These are phyloP conservation scores for Linnemannia hyalina DNA, from an alignment of 192 early-diverging fungal genomes.

Conservation along the genomic window DNA sequence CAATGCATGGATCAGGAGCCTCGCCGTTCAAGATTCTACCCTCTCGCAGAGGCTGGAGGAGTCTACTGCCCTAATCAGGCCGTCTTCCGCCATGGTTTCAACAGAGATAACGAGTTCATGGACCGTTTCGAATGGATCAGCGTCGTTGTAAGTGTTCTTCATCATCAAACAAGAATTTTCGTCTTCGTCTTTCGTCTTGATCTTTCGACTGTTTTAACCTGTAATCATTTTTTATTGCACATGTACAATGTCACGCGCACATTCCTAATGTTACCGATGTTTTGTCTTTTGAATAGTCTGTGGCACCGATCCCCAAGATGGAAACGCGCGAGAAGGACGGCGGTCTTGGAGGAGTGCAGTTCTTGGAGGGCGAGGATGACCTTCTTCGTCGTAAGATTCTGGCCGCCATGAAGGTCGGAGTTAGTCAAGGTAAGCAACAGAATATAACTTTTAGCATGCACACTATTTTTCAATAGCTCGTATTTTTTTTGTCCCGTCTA, in stretches of 20 bases:
- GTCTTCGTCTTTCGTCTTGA: neutral
- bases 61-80: constrained; percentile 61
- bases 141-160: constrained; percentile 46
- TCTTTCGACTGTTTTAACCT: neutral
- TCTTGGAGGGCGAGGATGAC: constrained; percentile 51
- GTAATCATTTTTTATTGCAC: neutral
- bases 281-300: constrained; percentile 20
- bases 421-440: constrained; percentile 38
- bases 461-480: neutral
- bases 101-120: constrained; percentile 52
- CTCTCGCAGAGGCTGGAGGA: constrained; percentile 46
- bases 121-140: constrained; percentile 59
- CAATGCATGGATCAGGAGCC: constrained; percentile 60
- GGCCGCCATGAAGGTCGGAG: constrained; percentile 52
- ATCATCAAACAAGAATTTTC: too few relatives aligned
- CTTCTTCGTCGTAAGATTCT: constrained; percentile 39
- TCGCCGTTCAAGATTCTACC: constrained; percentile 52
- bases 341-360: constrained; percentile 51
- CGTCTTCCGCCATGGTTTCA: constrained; percentile 50
- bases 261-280: neutral
- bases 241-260: neutral
- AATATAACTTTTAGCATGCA: neutral
- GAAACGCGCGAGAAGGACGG: constrained; percentile 52
- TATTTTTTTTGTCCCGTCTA: neutral
- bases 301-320: constrained; percentile 38